Evolutionary conservation across 352 stramenopile species (phyloP).

Genomic region (Pythium inflatum): DNA sequence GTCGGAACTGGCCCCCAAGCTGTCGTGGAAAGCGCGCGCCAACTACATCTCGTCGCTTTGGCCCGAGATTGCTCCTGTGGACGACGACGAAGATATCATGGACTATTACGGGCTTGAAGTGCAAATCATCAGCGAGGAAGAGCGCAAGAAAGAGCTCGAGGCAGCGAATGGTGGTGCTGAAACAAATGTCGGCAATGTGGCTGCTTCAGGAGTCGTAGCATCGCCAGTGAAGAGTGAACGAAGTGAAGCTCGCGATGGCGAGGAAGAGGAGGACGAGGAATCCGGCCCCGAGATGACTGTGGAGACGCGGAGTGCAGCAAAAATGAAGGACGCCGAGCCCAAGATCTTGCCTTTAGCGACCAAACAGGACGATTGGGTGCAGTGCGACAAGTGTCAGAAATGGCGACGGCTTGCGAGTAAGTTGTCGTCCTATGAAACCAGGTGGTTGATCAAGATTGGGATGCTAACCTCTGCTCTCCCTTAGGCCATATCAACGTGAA

Average conservation of each 20-base stretch:
- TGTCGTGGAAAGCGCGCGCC: conserved; percentile 61
- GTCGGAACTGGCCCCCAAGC: conserved; percentile 38
- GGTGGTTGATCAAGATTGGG: neutral
- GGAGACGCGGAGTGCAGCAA: conserved; percentile 52
- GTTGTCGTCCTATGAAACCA: too few species aligned
- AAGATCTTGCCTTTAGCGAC: conserved; percentile 54
- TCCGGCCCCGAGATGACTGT: conserved; percentile 41
- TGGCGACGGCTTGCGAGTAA: conserved; percentile 80
- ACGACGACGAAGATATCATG: conserved; percentile 75
- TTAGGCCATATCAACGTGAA: conserved; percentile 80
- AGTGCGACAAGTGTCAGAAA: conserved; percentile 88
- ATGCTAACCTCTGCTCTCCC: neutral
- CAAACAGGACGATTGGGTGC: conserved; percentile 87
- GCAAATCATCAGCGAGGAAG: conserved; percentile 69
- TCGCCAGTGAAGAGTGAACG: conserved; percentile 31
- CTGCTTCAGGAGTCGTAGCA: neutral
- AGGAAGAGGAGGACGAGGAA: conserved; percentile 33
- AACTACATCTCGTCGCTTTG: conserved; percentile 75
- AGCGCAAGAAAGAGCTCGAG: conserved; percentile 47
- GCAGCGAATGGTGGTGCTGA: conserved; percentile 20
- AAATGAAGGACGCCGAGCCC: conserved; percentile 55
- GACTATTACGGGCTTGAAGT: conserved; percentile 81
- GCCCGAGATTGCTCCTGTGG: conserved; percentile 61
- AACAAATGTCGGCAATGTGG: neutral
- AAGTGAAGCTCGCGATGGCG: conserved; percentile 2